Percentiles rank a stretch among this genome's conserved stretches.
These are phyloP conservation scores for Phaeosphaeriaceae sp. DNA, from an alignment of 2,329 filamentous ascomycete genomes.

Conservation along the genomic window DNA sequence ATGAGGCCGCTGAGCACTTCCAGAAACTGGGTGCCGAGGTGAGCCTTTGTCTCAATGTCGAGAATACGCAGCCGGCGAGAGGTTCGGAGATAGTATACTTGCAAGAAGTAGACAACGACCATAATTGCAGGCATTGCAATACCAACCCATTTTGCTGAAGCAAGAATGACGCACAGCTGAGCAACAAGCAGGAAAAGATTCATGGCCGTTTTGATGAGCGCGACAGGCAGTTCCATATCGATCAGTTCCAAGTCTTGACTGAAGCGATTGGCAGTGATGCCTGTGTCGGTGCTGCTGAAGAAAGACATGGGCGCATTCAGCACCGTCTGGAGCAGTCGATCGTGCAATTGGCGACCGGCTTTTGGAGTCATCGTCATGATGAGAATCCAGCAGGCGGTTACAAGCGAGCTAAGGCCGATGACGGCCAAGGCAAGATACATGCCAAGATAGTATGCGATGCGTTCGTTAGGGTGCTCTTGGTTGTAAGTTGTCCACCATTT, in stretches of 20 bases:
- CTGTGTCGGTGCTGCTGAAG: conserved; percentile 49
- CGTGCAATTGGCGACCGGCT: conserved; percentile 56
- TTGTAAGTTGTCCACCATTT: conserved; percentile 55
- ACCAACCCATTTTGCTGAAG: conserved; percentile 18
- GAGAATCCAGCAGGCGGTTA: conserved; percentile 46
- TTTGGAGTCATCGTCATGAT: conserved; percentile 61
- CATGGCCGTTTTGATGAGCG: conserved; percentile 18
- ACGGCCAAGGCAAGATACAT: conserved; percentile 20
- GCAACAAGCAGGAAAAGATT: conserved; percentile 14
- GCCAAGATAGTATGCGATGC: conserved; percentile 34
- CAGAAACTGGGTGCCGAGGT: conserved; percentile 57
- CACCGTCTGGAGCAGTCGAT: conserved; percentile 53
- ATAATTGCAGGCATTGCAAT: conserved; percentile 17
- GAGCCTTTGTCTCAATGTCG: conserved; percentile 58
- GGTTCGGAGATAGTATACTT: conserved; percentile 53
- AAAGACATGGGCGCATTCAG: conserved; percentile 43
- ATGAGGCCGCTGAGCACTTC: conserved; percentile 55
- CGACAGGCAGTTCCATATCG: conserved; percentile 47
- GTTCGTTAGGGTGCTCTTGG: conserved; percentile 41
- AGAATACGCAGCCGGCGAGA: conserved; percentile 56
- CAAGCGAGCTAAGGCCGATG: conserved; percentile 9
- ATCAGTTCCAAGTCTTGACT: conserved; percentile 53
- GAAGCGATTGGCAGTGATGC: conserved; percentile 51
- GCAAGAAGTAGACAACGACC: conserved; percentile 47
- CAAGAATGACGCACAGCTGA: conserved; percentile 17